Evolutionary conservation across 2,329 filamentous ascomycete species (phyloP), one percentile per base, ranked within the genome.

Genomic region (Fusarium oligoseptatum): DNA sequence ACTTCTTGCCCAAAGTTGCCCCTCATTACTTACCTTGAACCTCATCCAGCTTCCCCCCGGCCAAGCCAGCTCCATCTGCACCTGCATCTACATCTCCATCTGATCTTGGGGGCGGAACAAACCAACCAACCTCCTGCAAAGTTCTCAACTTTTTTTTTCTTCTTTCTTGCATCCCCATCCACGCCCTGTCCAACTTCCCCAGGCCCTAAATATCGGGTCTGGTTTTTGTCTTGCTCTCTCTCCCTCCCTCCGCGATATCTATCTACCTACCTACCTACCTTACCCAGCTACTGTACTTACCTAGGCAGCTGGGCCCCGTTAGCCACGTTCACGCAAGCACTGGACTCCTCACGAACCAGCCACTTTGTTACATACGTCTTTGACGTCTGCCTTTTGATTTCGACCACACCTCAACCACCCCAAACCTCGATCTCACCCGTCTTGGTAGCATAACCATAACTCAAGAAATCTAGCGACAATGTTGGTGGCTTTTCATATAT

Each of bases 21-120:
- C 76, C 76, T 77, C 75, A 63, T 48, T 43, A 36, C 64, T 58
- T 56, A 70, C 60, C 60, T 73, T 34, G 62, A 64, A 56, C 63
- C 52, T 65, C 63, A 56, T 57, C 48, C 50, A 64, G 61, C 61
- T 64, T 56, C 61, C 61, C 61, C 61, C 61, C 61, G 11, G 43
- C 60, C 32, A 43, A 29, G 45, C 41, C 61, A 64, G 61, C 50
- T 64, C 48, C 61, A 64, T 64, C 61, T 64, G 48, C 61, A 64
- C 34, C 61, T 64, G 34, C 61, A 67, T 72, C 65, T 67, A 57
- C 72, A 72, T 67, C 72, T 70, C 71, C 72, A 52, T 70, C 65
- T 62, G 65, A 73, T 67, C 66, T 39, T 56, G 45, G 55, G 61
- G 56, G 22, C 24, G n/a, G 48, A 64, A 58, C 62, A 57, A 55